A percentile compares a stretch with the other conserved stretches of the same genome.
These are phyloP conservation scores for Malassezia psittaci DNA, from an alignment of 1,284 basidiomycete species.

Conservation along the genomic window DNA sequence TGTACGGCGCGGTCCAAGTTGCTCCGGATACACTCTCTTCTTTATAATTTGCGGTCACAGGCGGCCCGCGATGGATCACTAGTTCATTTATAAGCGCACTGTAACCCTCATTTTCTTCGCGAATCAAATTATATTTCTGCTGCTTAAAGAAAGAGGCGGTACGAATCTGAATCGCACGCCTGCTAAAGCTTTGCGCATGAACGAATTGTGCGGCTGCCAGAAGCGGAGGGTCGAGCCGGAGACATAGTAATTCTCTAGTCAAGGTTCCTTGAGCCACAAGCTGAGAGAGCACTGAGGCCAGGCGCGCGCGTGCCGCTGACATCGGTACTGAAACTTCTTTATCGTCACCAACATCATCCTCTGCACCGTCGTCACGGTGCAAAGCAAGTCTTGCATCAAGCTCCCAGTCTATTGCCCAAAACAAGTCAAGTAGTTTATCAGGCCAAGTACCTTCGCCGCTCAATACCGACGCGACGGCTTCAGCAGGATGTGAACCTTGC, in stretches of 20 bases:
- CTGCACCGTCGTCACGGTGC: neutral
- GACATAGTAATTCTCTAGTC: constrained; percentile 8
- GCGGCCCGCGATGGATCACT: constrained; percentile 64
- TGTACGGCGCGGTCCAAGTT: neutral
- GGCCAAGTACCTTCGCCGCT: neutral
- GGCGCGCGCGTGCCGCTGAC: constrained; percentile 14
- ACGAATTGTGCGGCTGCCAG: constrained; percentile 27
- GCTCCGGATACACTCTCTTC: neutral
- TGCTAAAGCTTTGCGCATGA: constrained; percentile 29
- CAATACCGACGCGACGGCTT: neutral
- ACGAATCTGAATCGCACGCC: constrained; percentile 36
- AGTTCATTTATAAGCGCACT: constrained; percentile 79
- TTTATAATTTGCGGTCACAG: constrained; percentile 55
- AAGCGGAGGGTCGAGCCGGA: constrained; percentile 29
- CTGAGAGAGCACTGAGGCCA: constrained; percentile 13
- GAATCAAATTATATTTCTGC: constrained; percentile 91
- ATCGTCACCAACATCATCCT: neutral
- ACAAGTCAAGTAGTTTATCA: constrained; percentile 27
- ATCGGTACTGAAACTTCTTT: constrained; percentile 9
- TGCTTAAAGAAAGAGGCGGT: constrained; percentile 65
- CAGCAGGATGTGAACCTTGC: neutral
- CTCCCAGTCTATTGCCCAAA: constrained; percentile 39
- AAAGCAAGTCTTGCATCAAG: constrained; percentile 31
- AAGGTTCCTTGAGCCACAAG: constrained; percentile 11
- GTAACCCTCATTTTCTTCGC: constrained; percentile 95